Evolutionary conservation across 2,329 filamentous ascomycete genomes (phyloP).

Genomic region (Scedosporium aurantiacum): DNA sequence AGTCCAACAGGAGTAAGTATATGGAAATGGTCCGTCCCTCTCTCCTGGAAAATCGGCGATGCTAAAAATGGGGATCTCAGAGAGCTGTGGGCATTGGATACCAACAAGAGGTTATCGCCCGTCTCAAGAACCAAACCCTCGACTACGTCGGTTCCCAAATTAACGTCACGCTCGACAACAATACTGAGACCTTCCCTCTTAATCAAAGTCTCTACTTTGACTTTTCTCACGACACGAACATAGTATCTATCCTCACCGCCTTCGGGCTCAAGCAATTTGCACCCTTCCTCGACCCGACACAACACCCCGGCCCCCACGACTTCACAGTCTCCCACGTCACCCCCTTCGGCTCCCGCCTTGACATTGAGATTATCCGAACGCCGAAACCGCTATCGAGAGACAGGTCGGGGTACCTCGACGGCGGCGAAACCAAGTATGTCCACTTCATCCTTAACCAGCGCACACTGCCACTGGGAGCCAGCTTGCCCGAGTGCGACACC

Average conservation of each 20-base stretch:
- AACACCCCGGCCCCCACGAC: constrained; percentile 45
- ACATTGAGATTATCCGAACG: constrained; percentile 62
- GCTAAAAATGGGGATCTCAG: constrained; percentile 15
- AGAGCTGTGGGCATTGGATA: constrained; percentile 64
- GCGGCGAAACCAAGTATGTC: constrained; percentile 53
- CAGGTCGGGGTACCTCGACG: constrained; percentile 40
- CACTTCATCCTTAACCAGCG: constrained; percentile 67
- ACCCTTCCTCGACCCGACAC: constrained; percentile 42
- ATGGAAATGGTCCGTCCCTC: too few relatives aligned
- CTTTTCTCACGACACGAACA: constrained; percentile 69
- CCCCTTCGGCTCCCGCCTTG: constrained; percentile 61
- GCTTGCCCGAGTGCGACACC: constrained; percentile 52
- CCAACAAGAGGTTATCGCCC: constrained; percentile 61
- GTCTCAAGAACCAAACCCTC: constrained; percentile 55
- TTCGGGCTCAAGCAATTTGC: constrained; percentile 63
- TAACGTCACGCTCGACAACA: constrained; percentile 62
- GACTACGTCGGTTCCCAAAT: constrained; percentile 48
- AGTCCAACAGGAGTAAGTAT: constrained; percentile 47
- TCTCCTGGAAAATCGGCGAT: too few relatives aligned
- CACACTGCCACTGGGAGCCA: constrained; percentile 57
- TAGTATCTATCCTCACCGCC: constrained; percentile 57
- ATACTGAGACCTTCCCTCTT: constrained; percentile 57
- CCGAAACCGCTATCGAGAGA: constrained; percentile 50
- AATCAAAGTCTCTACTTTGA: constrained; percentile 67
- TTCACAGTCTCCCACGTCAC: constrained; percentile 57